Base-by-base conservation (phyloP, 805 yeast species). In the Candida loeiensis region DNA sequence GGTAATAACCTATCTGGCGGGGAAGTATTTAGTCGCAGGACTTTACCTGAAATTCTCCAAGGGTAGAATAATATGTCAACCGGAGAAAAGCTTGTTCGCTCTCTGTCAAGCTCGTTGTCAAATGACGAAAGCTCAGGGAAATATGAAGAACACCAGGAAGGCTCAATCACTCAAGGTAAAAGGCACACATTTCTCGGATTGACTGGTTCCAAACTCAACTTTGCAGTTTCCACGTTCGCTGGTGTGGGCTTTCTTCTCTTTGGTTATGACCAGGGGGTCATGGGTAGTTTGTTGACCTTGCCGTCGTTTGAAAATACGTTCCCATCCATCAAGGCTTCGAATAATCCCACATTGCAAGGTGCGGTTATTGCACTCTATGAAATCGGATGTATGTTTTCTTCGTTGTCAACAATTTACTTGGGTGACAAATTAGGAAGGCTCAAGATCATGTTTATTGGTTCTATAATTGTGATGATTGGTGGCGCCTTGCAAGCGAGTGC, bases 241-340 rank as follows among this genome's bases (percentile, higher is more conserved):
- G 47, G 47, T n/a, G 43, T 45, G 6, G 47, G 47, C 5, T 45
- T 66, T 36, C 62, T 66, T 39, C 59, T 66, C 45, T 64, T 66
- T 40, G 74, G 74, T 18, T 66, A 64, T 43, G 74, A 69, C 46
- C 73, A 67, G 44, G 74, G 73, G 34, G 60, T 69, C 43, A 66
- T 69, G 69, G 61, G 58, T 4, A 45, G 53, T 25, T 52, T 54
- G 34, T 48, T 54, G 37, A 53, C 57, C 2, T 36, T 54, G 14
- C 45, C 45, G 24, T 44, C 54, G 11, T 54, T 54, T 27, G 45
- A 44, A 20, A 36, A 50, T 20, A 44, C 49, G 6, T 54, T 51
- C 42, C 40, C 50, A 1, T 38, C 45, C n/a, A 53, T 54, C 14
- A 49, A 51, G 11, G 34, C 37, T 14, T 24, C 43, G 13, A 43